Percentiles rank a stretch among this genome's conserved stretches.
phyloP scores from a whole-genome alignment of 1,139 yeast species.

The Suhomyces terraborum region DNA sequence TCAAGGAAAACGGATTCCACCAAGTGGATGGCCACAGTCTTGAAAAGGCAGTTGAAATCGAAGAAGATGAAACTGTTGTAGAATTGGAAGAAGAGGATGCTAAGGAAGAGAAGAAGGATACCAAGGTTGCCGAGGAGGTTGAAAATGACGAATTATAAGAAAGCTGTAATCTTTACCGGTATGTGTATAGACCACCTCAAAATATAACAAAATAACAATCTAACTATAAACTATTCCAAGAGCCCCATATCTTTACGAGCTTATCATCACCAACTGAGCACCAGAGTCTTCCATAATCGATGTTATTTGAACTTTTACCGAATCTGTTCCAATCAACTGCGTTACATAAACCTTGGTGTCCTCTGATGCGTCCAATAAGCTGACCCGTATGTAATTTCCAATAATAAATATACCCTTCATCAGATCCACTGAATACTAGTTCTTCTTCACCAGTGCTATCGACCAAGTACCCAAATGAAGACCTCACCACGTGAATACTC shows the following conservation, averaged over 20 bases:
- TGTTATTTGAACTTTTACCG: slow-evolving; percentile 21
- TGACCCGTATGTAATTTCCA: slow-evolving; percentile 82
- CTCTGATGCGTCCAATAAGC: slow-evolving; percentile 57
- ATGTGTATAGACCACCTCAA: slow-evolving; percentile 8
- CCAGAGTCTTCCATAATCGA: slow-evolving; percentile 56
- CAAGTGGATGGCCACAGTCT: slow-evolving; percentile 53
- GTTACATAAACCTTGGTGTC: slow-evolving; percentile 70
- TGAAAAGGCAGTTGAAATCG: slow-evolving; percentile 27
- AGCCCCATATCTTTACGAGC: slow-evolving; percentile 65
- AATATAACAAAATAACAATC: slow-evolving; percentile 2
- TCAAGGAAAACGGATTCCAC: slow-evolving; percentile 64
- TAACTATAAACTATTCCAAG: slow-evolving; percentile 3
- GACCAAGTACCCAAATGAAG: slow-evolving; percentile 66
- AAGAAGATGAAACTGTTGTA: slow-evolving; percentile 19
- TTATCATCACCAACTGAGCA: slow-evolving; percentile 88
- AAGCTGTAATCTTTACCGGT: slow-evolving; percentile 5
- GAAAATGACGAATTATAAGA: slow-evolving; percentile 48
- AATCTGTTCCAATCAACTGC: slow-evolving; percentile 73
- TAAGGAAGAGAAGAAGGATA: slow-evolving; percentile 19
- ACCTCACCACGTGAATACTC: slow-evolving; percentile 68
- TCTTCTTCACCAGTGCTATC: slow-evolving; percentile 55
- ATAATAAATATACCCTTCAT: slow-evolving; percentile 74
- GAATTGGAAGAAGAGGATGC: slow-evolving; percentile 7
- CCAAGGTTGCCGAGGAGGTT: slow-evolving; percentile 21
- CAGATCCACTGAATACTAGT: slow-evolving; percentile 77